Conservation (phyloP, 108 stramenopile genomes). For the Cyclotella choctawhatcheeana region DNA sequence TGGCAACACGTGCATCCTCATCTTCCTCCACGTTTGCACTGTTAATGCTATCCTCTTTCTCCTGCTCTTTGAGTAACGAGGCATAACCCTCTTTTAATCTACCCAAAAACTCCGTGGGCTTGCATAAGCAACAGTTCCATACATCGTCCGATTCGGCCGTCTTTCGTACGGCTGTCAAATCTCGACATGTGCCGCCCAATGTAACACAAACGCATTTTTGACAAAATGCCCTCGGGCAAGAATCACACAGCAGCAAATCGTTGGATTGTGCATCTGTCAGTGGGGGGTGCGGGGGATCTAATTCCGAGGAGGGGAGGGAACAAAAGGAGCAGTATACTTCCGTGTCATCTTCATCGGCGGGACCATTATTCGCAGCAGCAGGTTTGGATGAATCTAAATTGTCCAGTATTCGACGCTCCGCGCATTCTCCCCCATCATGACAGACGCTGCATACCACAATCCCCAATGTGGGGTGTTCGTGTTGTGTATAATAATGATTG, state of each 20-base stretch:
- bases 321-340: slow-evolving; percentile 46
- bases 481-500: slow-evolving; percentile 47
- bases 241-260: slow-evolving; percentile 52
- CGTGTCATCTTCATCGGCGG: slow-evolving; percentile 8
- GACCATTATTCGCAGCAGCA: neutral
- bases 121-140: slow-evolving; percentile 53
- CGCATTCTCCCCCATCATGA: slow-evolving; percentile 44
- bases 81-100: slow-evolving; percentile 16
- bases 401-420: slow-evolving; percentile 38
- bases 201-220: slow-evolving; percentile 33
- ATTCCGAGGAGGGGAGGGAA: slow-evolving; percentile 20
- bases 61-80: neutral
- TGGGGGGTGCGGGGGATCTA: slow-evolving; percentile 9
- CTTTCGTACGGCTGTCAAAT: slow-evolving; percentile 10
- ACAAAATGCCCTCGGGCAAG: slow-evolving; percentile 57
- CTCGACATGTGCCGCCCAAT: slow-evolving; percentile 26
- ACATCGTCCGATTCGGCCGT: slow-evolving; percentile 2
- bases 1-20: slow-evolving; percentile 5
- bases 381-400: too few species aligned
- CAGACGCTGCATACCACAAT: slow-evolving; percentile 60
- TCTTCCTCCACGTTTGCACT: too few species aligned
- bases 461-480: slow-evolving; percentile 59
- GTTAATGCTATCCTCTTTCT: neutral
- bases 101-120: slow-evolving; percentile 36
- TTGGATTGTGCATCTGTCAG: slow-evolving; percentile 11